A percentile compares a stretch with the other conserved stretches of the same genome.
Evolutionary conservation across 2,329 filamentous ascomycete species (phyloP).

Genomic region (Fusarium poae): DNA sequence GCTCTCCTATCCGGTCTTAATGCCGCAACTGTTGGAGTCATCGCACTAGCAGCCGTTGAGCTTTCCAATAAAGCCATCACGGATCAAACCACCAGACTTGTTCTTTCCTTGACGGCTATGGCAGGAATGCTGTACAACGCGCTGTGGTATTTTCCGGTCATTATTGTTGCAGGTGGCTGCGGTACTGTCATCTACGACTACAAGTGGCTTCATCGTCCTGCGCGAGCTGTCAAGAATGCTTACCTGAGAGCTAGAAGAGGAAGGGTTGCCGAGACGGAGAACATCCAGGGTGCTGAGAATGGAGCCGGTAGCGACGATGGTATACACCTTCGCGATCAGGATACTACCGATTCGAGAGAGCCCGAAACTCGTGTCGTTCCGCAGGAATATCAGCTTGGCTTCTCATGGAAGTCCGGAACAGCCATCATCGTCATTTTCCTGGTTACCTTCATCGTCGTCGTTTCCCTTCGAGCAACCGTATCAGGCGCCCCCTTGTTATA

Average conservation of each 20-base stretch:
- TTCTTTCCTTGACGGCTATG: conserved; percentile 73
- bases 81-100: conserved; percentile 70
- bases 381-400: conserved; percentile 51
- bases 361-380: conserved; percentile 50
- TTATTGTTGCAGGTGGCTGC: conserved; percentile 50
- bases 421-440: conserved; percentile 64
- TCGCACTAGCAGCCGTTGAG: conserved; percentile 76
- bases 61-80: conserved; percentile 76
- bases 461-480: conserved; percentile 63
- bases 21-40: conserved; percentile 77
- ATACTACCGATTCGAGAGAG: fast-evolving
- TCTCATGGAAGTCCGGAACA: conserved; percentile 61
- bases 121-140: conserved; percentile 78
- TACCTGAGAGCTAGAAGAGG: not conserved
- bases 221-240: fast-evolving
- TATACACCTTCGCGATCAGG: not conserved
- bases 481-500: conserved; percentile 61
- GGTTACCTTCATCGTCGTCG: conserved; percentile 66
- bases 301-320: not conserved
- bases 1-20: conserved; percentile 79
- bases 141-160: conserved; percentile 79
- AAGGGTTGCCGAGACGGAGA: fast-evolving
- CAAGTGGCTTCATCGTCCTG: conserved; percentile 58
- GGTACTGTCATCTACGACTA: not conserved
- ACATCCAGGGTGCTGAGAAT: not conserved